Percentiles rank a stretch among this genome's conserved stretches.
phyloP scores from a whole-genome alignment of 192 early-diverging fungal species.

The Mortierella alpina region DNA sequence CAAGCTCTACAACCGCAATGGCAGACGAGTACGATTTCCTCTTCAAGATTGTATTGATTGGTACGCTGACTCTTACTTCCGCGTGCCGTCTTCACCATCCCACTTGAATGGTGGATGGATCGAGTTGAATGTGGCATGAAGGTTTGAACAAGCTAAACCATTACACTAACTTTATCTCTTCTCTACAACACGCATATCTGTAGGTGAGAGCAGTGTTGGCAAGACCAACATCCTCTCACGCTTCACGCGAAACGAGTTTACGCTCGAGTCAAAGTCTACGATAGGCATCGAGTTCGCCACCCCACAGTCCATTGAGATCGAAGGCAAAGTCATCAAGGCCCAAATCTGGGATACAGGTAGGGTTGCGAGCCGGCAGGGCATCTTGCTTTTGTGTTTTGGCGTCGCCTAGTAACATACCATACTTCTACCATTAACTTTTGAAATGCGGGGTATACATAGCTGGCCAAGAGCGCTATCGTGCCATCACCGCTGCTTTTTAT shows the following conservation, averaged over 20 bases:
- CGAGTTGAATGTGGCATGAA: too few relatives aligned
- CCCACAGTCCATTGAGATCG: conserved; percentile 57
- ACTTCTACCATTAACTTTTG: too few relatives aligned
- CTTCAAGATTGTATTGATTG: conserved; percentile 77
- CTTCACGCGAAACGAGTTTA: conserved; percentile 66
- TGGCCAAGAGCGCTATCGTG: conserved; percentile 93
- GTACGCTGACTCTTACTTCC: conserved; percentile 16
- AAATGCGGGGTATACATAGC: conserved; percentile 85
- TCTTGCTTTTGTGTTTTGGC: neutral
- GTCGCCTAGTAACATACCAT: neutral
- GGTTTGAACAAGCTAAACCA: neutral
- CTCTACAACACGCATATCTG: neutral
- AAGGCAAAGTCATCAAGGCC: conserved; percentile 72
- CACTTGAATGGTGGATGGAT: too few relatives aligned
- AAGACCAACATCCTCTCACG: conserved; percentile 65
- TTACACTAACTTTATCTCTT: neutral
- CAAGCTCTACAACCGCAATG: conserved; percentile 25
- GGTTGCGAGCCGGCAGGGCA: neutral
- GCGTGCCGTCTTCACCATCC: too few relatives aligned
- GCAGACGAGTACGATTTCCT: conserved; percentile 69
- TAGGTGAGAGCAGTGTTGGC: conserved; percentile 61
- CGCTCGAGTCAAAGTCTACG: conserved; percentile 63
- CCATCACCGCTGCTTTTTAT: conserved; percentile 89
- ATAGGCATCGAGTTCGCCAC: conserved; percentile 66
- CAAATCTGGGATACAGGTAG: conserved; percentile 75